These are phyloP conservation scores for Lomentospora prolificans DNA, from an alignment of 2,329 filamentous ascomycete species.

Conservation along the genomic window DNA sequence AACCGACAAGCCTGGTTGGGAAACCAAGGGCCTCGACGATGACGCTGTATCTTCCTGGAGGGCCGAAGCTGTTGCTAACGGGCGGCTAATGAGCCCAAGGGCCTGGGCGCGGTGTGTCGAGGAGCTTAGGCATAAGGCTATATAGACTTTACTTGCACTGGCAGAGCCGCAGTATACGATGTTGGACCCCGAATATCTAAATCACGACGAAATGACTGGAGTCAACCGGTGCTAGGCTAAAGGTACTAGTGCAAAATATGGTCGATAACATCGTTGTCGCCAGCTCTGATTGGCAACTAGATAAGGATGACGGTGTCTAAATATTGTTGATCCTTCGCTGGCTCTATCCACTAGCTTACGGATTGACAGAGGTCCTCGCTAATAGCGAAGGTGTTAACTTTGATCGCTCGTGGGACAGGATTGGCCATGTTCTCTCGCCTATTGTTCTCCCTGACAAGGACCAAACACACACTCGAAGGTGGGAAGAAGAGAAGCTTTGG, in stretches of 20 bases:
- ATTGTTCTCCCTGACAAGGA: too few relatives aligned
- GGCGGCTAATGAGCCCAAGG: not conserved
- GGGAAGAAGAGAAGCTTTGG: not conserved
- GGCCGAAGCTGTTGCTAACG: not conserved
- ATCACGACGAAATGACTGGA: not conserved
- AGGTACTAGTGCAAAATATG: not conserved
- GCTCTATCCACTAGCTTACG: conserved; percentile 1
- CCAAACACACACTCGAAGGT: too few relatives aligned
- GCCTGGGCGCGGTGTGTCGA: conserved; percentile 1
- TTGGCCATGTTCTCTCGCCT: not conserved
- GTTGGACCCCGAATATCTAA: conserved; percentile 1
- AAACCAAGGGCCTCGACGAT: conserved; percentile 1
- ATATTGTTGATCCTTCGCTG: conserved; percentile 6
- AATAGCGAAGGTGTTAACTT: not conserved
- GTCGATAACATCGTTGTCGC: not conserved
- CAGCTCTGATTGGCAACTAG: not conserved
- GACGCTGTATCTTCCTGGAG: conserved; percentile 3
- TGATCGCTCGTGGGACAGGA: not conserved
- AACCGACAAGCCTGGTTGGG: conserved; percentile 9
- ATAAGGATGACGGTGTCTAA: not conserved
- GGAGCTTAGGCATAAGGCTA: conserved; percentile 2
- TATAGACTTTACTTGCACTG: not conserved
- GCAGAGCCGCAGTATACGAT: not conserved
- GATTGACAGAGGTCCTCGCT: not conserved
- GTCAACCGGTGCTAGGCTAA: not conserved